A percentile compares a stretch with the other conserved stretches of the same genome.
Evolutionary conservation across 1,284 basidiomycete genomes (phyloP).

Genomic region (Sparassis latifolia): DNA sequence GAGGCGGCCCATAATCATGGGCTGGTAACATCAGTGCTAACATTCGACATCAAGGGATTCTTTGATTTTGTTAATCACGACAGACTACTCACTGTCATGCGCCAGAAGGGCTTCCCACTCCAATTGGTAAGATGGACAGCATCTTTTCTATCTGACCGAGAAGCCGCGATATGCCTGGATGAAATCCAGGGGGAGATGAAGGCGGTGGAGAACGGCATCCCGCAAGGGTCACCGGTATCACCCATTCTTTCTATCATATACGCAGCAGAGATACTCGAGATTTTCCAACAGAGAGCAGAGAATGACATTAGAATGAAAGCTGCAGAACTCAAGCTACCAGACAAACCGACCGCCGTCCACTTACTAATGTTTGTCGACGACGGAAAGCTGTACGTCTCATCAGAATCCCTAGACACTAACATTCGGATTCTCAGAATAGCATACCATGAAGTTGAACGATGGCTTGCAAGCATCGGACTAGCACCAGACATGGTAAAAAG

Average conservation of each 20-base stretch:
- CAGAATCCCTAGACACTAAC: conserved; percentile 2
- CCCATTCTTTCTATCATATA: conserved; percentile 6
- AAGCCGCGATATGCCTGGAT: conserved; percentile 4
- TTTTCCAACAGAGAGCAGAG: conserved; percentile 1
- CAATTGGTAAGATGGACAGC: conserved; percentile 5
- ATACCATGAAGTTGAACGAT: not conserved
- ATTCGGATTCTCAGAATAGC: not conserved
- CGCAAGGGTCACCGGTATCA: conserved; percentile 4
- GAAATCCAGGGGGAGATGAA: conserved; percentile 2
- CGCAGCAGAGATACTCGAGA: conserved; percentile 1
- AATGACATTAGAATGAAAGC: not conserved
- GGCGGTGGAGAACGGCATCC: conserved; percentile 2
- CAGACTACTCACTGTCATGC: not conserved
- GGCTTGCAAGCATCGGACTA: conserved; percentile 1
- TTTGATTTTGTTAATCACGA: conserved; percentile 8
- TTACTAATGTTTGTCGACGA: conserved; percentile 7
- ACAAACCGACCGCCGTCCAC: not conserved
- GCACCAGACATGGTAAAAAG: conserved; percentile 1
- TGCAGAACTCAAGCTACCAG: not conserved
- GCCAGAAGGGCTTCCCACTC: conserved; percentile 1
- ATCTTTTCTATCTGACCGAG: conserved; percentile 2
- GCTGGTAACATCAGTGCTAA: conserved; percentile 4
- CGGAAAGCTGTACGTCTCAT: conserved; percentile 3
- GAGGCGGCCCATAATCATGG: conserved; percentile 4
- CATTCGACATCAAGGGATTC: conserved; percentile 8